Evolutionary conservation across 306 rosid species (phyloP).

Genomic region (Quercus ilex): DNA sequence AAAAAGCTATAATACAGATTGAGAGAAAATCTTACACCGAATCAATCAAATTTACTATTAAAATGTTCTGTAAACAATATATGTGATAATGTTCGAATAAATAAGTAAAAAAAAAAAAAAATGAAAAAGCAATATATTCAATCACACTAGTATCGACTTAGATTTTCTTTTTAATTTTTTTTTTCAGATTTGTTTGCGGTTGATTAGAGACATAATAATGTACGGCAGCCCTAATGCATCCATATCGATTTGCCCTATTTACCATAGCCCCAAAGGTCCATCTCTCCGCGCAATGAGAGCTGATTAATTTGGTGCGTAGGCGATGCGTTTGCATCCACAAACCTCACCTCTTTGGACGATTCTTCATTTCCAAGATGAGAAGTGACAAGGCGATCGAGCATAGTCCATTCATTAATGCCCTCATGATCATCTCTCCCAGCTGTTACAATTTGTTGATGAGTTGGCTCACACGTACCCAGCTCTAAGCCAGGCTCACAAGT

Average conservation of each 20-base stretch:
- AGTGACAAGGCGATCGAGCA: constrained; percentile 71
- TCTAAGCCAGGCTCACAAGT: constrained; percentile 48
- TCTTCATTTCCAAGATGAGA: constrained; percentile 63
- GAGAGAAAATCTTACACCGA: neutral
- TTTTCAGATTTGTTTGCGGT: too few species aligned
- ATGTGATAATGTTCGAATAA: neutral
- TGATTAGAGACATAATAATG: too few species aligned
- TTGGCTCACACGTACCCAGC: constrained; percentile 41
- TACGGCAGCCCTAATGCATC: neutral
- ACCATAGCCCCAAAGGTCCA: constrained; percentile 84
- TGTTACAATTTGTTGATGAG: constrained; percentile 35
- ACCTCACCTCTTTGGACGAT: constrained; percentile 49
- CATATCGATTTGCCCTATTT: constrained; percentile 28
- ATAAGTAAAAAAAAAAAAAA: neutral
- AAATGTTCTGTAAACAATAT: neutral
- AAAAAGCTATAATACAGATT: too few species aligned
- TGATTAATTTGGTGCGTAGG: constrained; percentile 53
- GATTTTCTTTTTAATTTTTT: neutral
- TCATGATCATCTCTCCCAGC: constrained; percentile 22
- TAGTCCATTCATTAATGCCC: constrained; percentile 70
- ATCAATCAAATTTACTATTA: neutral
- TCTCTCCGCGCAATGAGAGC: constrained; percentile 73
- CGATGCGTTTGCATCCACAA: constrained; percentile 42
- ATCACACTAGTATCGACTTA: neutral
- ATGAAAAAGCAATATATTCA: neutral